phyloP scores from a whole-genome alignment of 208 protist genomes.

The Wallacemonas collosoma region DNA sequence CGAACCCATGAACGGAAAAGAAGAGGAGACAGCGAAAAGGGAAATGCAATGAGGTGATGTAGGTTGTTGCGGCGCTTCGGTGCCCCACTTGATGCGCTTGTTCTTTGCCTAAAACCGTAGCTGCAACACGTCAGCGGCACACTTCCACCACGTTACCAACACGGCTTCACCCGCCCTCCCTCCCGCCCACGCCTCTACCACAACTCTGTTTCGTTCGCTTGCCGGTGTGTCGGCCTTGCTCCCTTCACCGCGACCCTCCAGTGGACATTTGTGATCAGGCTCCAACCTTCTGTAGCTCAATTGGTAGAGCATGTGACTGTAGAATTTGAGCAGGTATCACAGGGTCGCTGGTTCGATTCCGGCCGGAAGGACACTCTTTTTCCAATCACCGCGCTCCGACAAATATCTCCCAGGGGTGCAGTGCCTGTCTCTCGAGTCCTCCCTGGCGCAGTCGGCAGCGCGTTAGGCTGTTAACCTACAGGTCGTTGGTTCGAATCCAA shows the following conservation, averaged over 20 bases:
- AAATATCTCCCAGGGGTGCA: background rate
- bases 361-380: conserved; percentile 46
- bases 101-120: too few species aligned
- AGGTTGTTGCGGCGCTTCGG: too few species aligned
- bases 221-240: background rate
- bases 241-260: background rate
- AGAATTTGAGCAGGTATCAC: conserved; percentile 24
- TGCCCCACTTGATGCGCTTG: too few species aligned
- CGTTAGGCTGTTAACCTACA: conserved; percentile 96
- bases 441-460: conserved; percentile 95
- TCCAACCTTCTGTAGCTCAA: conserved; percentile 37
- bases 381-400: background rate
- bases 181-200: too few species aligned
- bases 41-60: too few species aligned
- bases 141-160: too few species aligned
- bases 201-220: background rate
- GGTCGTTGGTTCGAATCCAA: conserved; percentile 95
- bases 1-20: conserved; percentile 18
- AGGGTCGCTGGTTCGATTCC: conserved; percentile 86
- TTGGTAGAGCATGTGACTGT: conserved; percentile 47
- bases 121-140: too few species aligned
- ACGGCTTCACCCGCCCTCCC: too few species aligned
- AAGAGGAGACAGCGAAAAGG: background rate
- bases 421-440: conserved; percentile 47
- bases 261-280: background rate